Percentiles rank a stretch among this genome's conserved stretches.
Evolutionary conservation across 441 rosid genomes (phyloP).

Genomic region (Caryocar brasiliense): DNA sequence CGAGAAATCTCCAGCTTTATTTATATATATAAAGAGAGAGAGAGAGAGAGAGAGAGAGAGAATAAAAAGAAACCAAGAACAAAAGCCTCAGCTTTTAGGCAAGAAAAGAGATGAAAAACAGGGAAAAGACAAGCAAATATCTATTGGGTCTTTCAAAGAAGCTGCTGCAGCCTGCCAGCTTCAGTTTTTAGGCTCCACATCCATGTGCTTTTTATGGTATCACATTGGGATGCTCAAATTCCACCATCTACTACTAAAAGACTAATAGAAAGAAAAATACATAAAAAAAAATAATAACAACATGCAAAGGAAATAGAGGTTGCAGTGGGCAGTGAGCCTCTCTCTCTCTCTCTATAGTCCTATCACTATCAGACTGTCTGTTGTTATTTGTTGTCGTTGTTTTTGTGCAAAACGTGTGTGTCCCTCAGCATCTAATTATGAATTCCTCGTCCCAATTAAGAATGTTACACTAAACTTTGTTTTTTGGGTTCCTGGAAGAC

Average conservation of each 20-base stretch:
- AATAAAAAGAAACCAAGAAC: background rate
- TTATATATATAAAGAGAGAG: background rate
- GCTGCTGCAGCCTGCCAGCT: constrained; percentile 19
- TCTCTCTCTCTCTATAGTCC: constrained; percentile 11
- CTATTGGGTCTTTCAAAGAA: constrained; percentile 31
- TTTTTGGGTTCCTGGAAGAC: too few relatives aligned
- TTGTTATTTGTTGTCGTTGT: background rate
- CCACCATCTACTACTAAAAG: constrained; percentile 18
- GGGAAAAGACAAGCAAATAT: constrained; percentile 5
- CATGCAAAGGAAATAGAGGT: background rate
- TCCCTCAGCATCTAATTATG: background rate
- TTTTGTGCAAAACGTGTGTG: background rate
- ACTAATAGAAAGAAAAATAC: background rate
- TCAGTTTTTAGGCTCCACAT: constrained; percentile 15
- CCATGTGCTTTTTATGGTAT: constrained; percentile 12
- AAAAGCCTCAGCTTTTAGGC: constrained; percentile 7
- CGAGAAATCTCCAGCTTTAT: background rate
- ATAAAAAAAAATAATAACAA: background rate
- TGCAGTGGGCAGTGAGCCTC: constrained; percentile 31
- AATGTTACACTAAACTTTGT: background rate
- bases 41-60: background rate
- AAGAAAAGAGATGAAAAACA: background rate
- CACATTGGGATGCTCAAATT: too few relatives aligned
- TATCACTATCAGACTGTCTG: constrained; percentile 27
- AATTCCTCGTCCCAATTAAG: background rate